A percentile compares a stretch with the other conserved stretches of the same genome.
phyloP scores from a whole-genome alignment of 352 stramenopile species.

The Phytopythium cucurbitacearum region DNA sequence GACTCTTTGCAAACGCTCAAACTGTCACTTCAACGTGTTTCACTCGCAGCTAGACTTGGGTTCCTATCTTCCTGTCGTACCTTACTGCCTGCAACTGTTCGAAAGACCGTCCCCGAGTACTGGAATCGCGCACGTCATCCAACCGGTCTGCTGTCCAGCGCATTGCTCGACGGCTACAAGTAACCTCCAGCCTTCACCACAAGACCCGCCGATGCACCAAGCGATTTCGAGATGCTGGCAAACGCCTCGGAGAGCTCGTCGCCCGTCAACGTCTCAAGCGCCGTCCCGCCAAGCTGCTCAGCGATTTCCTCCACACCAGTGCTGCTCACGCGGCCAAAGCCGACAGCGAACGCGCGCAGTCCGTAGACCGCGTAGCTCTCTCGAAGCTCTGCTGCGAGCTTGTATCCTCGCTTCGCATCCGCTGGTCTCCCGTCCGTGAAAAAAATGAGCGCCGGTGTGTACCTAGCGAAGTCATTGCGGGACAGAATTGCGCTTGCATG shows the following conservation, averaged over 20 bases:
- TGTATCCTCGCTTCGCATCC: slow-evolving; percentile 21
- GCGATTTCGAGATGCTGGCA: slow-evolving; percentile 29
- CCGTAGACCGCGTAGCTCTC: slow-evolving; percentile 16
- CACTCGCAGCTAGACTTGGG: too few species aligned
- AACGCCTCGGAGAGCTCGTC: slow-evolving; percentile 26
- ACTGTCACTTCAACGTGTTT: too few species aligned
- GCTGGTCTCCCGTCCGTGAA: slow-evolving; percentile 40
- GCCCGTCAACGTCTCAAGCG: slow-evolving; percentile 18
- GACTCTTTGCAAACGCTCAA: too few species aligned
- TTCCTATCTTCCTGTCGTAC: too few species aligned
- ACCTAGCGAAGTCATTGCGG: slow-evolving; percentile 17
- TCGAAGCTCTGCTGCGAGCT: slow-evolving; percentile 21
- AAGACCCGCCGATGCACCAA: slow-evolving; percentile 30
- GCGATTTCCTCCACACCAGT: slow-evolving; percentile 22
- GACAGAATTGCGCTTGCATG: slow-evolving; percentile 32
- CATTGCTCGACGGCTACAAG: too few species aligned
- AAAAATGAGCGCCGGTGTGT: slow-evolving; percentile 38
- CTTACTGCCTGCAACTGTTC: too few species aligned
- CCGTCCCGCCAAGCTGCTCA: slow-evolving; percentile 18
- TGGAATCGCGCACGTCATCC: too few species aligned
- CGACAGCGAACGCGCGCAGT: slow-evolving; percentile 28
- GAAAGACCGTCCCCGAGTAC: too few species aligned
- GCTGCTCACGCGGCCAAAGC: slow-evolving; percentile 26
- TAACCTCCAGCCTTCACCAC: neutral
- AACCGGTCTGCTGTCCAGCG: too few species aligned